A percentile compares a stretch with the other conserved stretches of the same genome.
phyloP scores from a whole-genome alignment of 805 yeast species.

The Pichia gijzeniarum region DNA sequence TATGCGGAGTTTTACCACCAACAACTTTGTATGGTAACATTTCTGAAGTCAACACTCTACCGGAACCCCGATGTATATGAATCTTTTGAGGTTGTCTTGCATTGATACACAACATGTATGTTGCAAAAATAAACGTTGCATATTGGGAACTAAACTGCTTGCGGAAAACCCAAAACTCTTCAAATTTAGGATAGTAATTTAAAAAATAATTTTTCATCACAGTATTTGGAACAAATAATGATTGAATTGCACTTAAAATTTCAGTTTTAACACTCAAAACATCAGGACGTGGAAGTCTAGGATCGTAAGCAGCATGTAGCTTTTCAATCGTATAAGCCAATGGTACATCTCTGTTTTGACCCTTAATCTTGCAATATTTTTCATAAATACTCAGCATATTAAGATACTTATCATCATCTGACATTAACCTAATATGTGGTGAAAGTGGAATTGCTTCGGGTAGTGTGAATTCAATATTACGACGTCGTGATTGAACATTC shows the following conservation, averaged over 20 bases:
- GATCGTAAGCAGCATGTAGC: slow-evolving; percentile 88
- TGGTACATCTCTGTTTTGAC: slow-evolving; percentile 82
- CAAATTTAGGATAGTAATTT: slow-evolving; percentile 65
- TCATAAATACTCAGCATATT: slow-evolving; percentile 83
- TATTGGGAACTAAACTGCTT: slow-evolving; percentile 92
- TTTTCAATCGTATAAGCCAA: slow-evolving; percentile 80
- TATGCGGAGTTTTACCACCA: slow-evolving; percentile 37
- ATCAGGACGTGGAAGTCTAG: slow-evolving; percentile 90
- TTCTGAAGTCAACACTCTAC: slow-evolving; percentile 89
- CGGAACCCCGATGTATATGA: slow-evolving; percentile 71
- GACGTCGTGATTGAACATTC: slow-evolving; percentile 81
- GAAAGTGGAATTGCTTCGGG: slow-evolving; percentile 93
- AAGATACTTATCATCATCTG: slow-evolving; percentile 70
- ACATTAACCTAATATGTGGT: slow-evolving; percentile 86
- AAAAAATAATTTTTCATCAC: slow-evolving; percentile 76
- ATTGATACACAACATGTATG: slow-evolving; percentile 91
- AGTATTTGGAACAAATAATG: slow-evolving; percentile 77
- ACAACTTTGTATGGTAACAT: slow-evolving; percentile 88
- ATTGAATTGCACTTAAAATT: slow-evolving; percentile 83
- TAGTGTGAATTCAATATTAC: slow-evolving; percentile 76
- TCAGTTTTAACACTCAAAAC: slow-evolving; percentile 83
- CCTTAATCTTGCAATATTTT: slow-evolving; percentile 66
- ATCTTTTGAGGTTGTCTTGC: slow-evolving; percentile 92
- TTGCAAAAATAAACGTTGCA: slow-evolving; percentile 86
- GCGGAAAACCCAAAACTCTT: slow-evolving; percentile 95